Evolutionary conservation across 768 basidiomycete genomes (phyloP), one percentile per base, ranked within the genome.

Genomic region (Termitomyces eurrhizus): DNA sequence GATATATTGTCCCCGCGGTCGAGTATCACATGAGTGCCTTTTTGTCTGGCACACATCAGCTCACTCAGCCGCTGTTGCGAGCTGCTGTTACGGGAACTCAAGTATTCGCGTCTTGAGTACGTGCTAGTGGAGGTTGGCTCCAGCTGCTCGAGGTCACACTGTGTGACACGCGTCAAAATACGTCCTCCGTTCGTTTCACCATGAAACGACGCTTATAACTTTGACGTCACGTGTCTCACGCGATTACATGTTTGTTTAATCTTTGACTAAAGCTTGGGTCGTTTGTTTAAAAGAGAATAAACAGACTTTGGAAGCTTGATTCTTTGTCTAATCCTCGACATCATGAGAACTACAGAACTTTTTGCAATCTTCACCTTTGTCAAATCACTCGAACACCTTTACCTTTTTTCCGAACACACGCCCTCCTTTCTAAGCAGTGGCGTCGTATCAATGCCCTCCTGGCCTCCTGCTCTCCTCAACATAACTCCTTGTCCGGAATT

Each of bases 291-390:
- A 57, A 58, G 41, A 49, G 18, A 29, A 26, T 11, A 14, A 7
- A 7, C 41, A 21, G 29, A 33, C 57, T 29, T 29, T 29, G 3
- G 26, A 35, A 21, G 33, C 29, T 50, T 52, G 14, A 21, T 39
- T 52, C 26, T 29, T 33, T 11, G 18, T 58, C 57, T 33, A 33
- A 24, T 18, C 33, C 24, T 39, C 33, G 21, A 32, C 35, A 44
- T 13, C 29, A 59, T 59, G 58, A 59, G 50, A 59, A 36, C 26
- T 26, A 59, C 32, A 21, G 35, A 45, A 18, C 26, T 59, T 21
- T 45, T 59, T 7, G 18, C 24, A n/a, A 51, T 54, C 35, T 39
- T 46, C 3, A 41, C 58, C 21, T 48, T 45, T 24, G 2, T 48
- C 35, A 59, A 41, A 39, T 50, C 57, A 32, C 57, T 58, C 35